phyloP scores from a whole-genome alignment of 345 rosid species.

The Lagerstroemia speciosa region DNA sequence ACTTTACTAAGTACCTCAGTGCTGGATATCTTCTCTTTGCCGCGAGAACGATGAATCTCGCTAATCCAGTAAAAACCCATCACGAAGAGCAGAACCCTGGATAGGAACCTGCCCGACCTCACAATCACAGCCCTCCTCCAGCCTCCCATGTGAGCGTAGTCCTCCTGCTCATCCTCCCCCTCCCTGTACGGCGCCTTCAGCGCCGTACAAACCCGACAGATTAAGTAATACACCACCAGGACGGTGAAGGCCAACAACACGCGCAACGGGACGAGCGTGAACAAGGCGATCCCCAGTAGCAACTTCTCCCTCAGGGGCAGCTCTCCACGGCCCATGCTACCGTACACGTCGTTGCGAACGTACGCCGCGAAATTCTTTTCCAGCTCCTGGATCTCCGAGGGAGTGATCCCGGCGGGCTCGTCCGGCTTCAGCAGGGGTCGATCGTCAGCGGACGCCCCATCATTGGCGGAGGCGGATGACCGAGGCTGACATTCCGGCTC shows the following conservation, averaged over 20 bases:
- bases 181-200: conserved; percentile 65
- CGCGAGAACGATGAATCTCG: conserved; percentile 23
- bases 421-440: conserved; percentile 71
- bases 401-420: conserved; percentile 18
- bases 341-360: conserved; percentile 75
- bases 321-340: conserved; percentile 82
- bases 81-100: conserved; percentile 67
- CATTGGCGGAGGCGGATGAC: conserved; percentile 3
- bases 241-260: conserved; percentile 42
- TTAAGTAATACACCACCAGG: conserved; percentile 57
- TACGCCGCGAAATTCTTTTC: conserved; percentile 85
- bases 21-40: conserved; percentile 12
- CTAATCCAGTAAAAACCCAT: conserved; percentile 91
- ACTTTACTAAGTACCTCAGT: conserved; percentile 23
- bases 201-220: conserved; percentile 75
- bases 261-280: conserved; percentile 68
- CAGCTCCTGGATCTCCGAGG: conserved; percentile 49
- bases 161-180: conserved; percentile 72
- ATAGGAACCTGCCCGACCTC: conserved; percentile 51
- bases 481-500: conserved; percentile 9
- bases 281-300: conserved; percentile 42
- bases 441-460: conserved; percentile 40
- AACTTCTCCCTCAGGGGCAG: conserved; percentile 60
- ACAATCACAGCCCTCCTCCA: conserved; percentile 79
- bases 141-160: conserved; percentile 86